Evolutionary conservation across 768 basidiomycete genomes (phyloP).

Genomic region (Lyophyllum decastes): DNA sequence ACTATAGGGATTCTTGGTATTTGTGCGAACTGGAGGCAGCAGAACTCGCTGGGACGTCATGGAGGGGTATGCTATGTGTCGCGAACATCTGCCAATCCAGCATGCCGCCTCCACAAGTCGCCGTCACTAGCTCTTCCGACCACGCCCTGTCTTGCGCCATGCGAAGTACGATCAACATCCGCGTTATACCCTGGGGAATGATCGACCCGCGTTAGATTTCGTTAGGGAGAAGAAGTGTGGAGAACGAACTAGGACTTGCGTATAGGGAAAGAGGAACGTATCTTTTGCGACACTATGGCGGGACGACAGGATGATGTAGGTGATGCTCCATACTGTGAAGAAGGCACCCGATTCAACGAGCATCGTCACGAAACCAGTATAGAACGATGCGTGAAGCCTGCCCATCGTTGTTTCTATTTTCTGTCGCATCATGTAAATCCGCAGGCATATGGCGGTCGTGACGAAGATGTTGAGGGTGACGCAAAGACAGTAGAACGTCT

Average conservation of each 20-base stretch:
- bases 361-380: constrained; percentile 21
- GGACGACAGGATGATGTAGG: constrained; percentile 19
- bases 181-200: constrained; percentile 25
- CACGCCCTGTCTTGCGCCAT: constrained; percentile 44
- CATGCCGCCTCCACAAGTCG: constrained; percentile 27
- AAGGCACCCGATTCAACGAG: constrained; percentile 24
- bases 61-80: constrained; percentile 31
- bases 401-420: constrained; percentile 19
- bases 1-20: constrained; percentile 16
- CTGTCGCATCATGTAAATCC: constrained; percentile 15
- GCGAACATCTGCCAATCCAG: constrained; percentile 43
- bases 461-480: constrained; percentile 20
- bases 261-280: constrained; percentile 19
- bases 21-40: constrained; percentile 7
- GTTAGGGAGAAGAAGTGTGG: not conserved
- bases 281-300: constrained; percentile 1
- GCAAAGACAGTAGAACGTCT: constrained; percentile 19
- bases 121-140: constrained; percentile 34
- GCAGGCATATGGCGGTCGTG: constrained; percentile 13
- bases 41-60: constrained; percentile 21
- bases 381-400: constrained; percentile 21
- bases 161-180: constrained; percentile 41
- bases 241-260: constrained; percentile 13
- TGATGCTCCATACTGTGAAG: constrained; percentile 21
- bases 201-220: not conserved